Percentiles rank a stretch among this genome's conserved stretches.
Conservation (phyloP, 345 rosid species). For the Salix brachista region DNA sequence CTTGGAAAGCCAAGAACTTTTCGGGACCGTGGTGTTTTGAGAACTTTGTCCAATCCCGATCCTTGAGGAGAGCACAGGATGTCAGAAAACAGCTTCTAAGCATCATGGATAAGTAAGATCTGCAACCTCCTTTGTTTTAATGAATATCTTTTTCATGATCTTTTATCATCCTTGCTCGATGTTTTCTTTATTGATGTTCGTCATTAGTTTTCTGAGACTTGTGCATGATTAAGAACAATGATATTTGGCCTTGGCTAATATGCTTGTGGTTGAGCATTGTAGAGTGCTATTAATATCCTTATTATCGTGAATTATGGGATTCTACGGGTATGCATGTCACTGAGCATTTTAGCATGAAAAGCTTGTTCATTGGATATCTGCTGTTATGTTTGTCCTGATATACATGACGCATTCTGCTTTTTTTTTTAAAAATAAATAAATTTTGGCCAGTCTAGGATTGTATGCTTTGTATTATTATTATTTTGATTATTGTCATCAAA, state of each 20-base stretch:
- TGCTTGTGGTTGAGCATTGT: not conserved
- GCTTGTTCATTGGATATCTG: not conserved
- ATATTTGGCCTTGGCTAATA: not conserved
- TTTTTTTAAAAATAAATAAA: not conserved
- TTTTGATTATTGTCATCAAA: not conserved
- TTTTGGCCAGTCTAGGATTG: not conserved
- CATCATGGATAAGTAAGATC: slow-evolving; percentile 82
- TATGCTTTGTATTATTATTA: not conserved
- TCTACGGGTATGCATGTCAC: not conserved
- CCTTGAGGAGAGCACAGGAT: slow-evolving; percentile 77
- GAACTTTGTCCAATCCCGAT: slow-evolving; percentile 76
- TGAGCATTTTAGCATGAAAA: not conserved
- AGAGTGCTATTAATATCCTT: not conserved
- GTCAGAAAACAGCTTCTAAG: slow-evolving; percentile 86
- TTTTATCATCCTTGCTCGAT: not conserved
- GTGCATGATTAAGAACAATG: not conserved
- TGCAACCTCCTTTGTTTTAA: not conserved
- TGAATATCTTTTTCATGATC: not conserved
- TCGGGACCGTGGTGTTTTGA: slow-evolving; percentile 92
- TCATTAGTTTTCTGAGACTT: not conserved
- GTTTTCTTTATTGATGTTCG: not conserved
- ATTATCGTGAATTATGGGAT: not conserved
- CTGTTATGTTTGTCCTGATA: not conserved
- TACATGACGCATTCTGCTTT: not conserved
- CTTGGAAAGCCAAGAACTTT: slow-evolving; percentile 87